These are phyloP conservation scores for Podila epicladia DNA, from an alignment of 192 early-diverging fungal species.

Conservation along the genomic window DNA sequence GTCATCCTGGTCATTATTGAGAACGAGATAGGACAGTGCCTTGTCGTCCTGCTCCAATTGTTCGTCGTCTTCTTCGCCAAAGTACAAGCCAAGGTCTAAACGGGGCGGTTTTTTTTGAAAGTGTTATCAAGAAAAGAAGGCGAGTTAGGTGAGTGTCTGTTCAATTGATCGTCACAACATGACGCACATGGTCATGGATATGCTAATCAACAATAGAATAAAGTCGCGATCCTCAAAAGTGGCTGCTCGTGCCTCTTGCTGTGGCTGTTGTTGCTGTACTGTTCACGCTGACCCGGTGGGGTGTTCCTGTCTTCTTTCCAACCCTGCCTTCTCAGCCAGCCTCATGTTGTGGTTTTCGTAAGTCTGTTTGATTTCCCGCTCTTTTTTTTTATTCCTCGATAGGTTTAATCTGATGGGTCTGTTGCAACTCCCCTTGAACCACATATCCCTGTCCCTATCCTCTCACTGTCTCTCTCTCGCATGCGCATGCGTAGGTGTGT, in stretches of 20 bases:
- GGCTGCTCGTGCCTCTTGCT: too few species aligned
- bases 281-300: background rate
- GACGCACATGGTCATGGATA: background rate
- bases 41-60: conserved; percentile 46
- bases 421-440: background rate
- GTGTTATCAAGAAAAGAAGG: background rate
- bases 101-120: background rate
- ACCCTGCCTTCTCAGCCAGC: background rate
- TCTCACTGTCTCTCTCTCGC: too few species aligned
- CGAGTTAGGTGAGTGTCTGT: background rate
- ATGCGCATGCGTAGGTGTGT: too few species aligned
- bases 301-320: background rate
- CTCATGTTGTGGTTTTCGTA: background rate
- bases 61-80: conserved; percentile 49
- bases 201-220: too few species aligned
- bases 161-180: background rate
- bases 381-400: background rate
- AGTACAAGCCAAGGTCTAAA: conserved; percentile 49
- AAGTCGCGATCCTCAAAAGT: too few species aligned
- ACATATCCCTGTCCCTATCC: background rate
- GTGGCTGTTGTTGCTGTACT: too few species aligned
- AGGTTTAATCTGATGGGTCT: background rate
- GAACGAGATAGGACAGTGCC: conserved; percentile 43
- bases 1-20: conserved; percentile 38
- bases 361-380: conserved; percentile 1